These are phyloP conservation scores for Cyclospora cayetanensis DNA, from an alignment of 169 alveolate species.

Conservation along the genomic window DNA sequence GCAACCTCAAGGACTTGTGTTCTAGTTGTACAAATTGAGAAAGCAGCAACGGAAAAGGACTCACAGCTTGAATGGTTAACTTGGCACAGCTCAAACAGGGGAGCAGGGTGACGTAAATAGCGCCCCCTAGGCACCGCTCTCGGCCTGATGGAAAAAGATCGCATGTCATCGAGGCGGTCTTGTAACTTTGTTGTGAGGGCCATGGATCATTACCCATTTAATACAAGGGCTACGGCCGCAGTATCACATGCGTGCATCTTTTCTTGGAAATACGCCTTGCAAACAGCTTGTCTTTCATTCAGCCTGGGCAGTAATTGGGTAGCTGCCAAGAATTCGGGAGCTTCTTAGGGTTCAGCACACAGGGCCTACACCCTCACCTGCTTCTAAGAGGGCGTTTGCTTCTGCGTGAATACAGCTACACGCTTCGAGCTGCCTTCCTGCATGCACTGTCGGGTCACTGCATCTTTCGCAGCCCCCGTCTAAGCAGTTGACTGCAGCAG, in stretches of 20 bases:
- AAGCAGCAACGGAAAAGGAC: neutral
- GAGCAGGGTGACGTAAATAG: conserved; percentile 81
- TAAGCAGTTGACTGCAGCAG: conserved; percentile 81
- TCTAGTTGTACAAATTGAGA: neutral
- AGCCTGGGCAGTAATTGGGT: too few relatives aligned
- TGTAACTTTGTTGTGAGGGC: too few relatives aligned
- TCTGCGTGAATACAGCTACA: conserved; percentile 92
- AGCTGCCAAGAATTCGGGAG: too few relatives aligned
- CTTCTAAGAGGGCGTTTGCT: conserved; percentile 85
- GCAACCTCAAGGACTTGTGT: neutral
- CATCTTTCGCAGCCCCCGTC: conserved; percentile 90
- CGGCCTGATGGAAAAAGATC: conserved; percentile 78
- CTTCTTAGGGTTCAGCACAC: too few relatives aligned
- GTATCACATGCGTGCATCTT: neutral
- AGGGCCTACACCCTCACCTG: conserved; percentile 74
- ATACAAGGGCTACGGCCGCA: too few relatives aligned
- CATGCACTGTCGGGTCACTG: conserved; percentile 72
- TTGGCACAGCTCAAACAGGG: conserved; percentile 89
- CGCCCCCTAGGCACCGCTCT: conserved; percentile 74
- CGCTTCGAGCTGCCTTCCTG: conserved; percentile 84
- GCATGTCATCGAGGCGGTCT: too few relatives aligned
- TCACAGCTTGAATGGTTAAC: conserved; percentile 79
- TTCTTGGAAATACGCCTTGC: neutral
- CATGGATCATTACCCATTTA: too few relatives aligned
- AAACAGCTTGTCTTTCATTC: neutral